phyloP scores from a whole-genome alignment of 2,329 filamentous ascomycete genomes.

The Penicillium verrucosum region DNA sequence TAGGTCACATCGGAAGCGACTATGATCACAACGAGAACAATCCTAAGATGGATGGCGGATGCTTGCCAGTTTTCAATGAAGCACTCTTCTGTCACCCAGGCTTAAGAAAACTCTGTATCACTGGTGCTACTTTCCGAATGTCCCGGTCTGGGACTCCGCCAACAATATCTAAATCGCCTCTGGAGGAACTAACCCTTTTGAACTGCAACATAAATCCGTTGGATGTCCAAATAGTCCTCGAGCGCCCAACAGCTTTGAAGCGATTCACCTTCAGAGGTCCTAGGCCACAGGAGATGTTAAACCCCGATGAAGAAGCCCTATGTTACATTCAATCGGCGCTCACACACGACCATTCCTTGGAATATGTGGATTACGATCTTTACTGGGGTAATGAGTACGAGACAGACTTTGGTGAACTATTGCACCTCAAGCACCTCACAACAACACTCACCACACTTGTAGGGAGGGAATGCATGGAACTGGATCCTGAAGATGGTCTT shows the following conservation, averaged over 20 bases:
- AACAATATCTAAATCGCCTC: not conserved
- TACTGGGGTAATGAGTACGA: conserved; percentile 5
- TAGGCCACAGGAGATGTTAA: not conserved
- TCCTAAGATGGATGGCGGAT: not conserved
- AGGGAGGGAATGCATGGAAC: not conserved
- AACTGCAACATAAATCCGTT: not conserved
- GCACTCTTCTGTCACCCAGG: conserved; percentile 4
- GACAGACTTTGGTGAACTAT: not conserved
- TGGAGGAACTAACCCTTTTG: conserved; percentile 8
- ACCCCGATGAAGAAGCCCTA: too few relatives aligned
- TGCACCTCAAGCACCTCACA: conserved; percentile 3
- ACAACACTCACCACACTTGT: not conserved
- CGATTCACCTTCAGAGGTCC: conserved; percentile 1
- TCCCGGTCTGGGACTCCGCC: fast-evolving
- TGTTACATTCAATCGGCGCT: not conserved
- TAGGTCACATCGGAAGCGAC: conserved; percentile 9
- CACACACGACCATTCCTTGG: not conserved
- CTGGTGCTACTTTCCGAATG: not conserved
- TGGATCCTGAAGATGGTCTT: not conserved
- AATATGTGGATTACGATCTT: conserved; percentile 6
- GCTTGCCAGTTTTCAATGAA: not conserved
- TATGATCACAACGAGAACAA: not conserved
- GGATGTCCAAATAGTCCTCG: not conserved
- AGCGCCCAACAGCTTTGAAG: conserved; percentile 1
- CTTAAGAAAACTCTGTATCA: conserved; percentile 5